Base-by-base conservation (phyloP, 2,329 filamentous ascomycete genomes). In the Ophiostoma piceae region DNA sequence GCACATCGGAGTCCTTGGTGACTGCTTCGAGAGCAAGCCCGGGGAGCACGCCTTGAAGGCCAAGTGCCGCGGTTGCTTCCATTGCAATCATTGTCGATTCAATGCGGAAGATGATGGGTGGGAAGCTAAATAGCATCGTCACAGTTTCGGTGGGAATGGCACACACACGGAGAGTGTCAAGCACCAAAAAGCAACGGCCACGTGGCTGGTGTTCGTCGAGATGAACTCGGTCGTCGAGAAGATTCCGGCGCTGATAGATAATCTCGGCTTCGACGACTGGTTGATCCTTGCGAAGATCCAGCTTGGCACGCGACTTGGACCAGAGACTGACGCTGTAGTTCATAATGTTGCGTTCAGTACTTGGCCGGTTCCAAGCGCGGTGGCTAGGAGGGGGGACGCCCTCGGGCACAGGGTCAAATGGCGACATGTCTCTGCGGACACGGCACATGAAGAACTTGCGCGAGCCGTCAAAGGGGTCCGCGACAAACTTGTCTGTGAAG, bases 1-100 rank as follows among this genome's bases (percentile, higher is more conserved):
- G 89, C 73, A 94, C 94, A 74, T 96, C 91, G 0, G 90, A 94
- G 75, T 97, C 92, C 76, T 99, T 97, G 0, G 95, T 99, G 70
- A 97, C 82, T 0, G 95, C 93, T 76, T 97, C 94, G 0, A 99
- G 82, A 0, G 94, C 94, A 37, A 96, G 81, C 1, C 85, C 83
- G 0, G 91, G 85, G 0, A 83, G 82, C 16, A 96, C 84, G 1
- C 32, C 67, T 0, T 83, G 75, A 0, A 98, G 81, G 2, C 84
- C 84, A 0, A 97, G 79, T 22, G 86, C 78, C 1, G 83, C 77
- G 73, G 89, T 92, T 0, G 89, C 91, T 73, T 99, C 94, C 0
- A 91, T 78, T 0, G 90, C 88, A 72, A 98, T 91, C 3, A 98
- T 82, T 71, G 89, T 90, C 0, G 90, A 89, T 73, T 99, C 94